phyloP scores from a whole-genome alignment of 2,329 filamentous ascomycete species.

The Aspergillus oerlinghausenensis region DNA sequence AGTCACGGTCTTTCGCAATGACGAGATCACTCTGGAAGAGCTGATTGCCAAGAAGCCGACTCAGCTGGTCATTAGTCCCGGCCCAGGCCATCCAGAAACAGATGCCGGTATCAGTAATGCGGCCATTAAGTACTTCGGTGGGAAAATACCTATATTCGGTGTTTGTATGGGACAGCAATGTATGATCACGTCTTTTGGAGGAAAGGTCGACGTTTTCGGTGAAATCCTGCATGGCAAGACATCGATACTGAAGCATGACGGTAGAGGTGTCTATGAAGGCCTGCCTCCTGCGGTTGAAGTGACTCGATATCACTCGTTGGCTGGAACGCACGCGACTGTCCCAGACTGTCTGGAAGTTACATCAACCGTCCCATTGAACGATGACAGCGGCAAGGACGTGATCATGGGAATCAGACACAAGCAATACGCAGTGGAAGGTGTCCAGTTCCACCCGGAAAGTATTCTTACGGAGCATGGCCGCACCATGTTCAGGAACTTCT shows the following conservation, averaged over 20 bases:
- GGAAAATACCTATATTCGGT: constrained; percentile 93
- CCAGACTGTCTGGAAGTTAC: constrained; percentile 83
- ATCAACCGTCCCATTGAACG: constrained; percentile 74
- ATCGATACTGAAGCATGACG: constrained; percentile 81
- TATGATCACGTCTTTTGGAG: constrained; percentile 90
- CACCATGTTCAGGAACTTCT: constrained; percentile 86
- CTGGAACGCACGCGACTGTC: constrained; percentile 82
- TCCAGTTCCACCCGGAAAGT: constrained; percentile 97
- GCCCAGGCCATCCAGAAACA: constrained; percentile 83
- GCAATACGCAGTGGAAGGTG: constrained; percentile 83
- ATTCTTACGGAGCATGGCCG: constrained; percentile 88
- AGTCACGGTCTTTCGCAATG: constrained; percentile 87
- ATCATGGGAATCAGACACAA: constrained; percentile 98
- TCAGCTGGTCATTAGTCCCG: constrained; percentile 90
- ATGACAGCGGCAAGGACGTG: constrained; percentile 70
- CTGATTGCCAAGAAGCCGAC: constrained; percentile 80
- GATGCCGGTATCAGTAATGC: constrained; percentile 93
- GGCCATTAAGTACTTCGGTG: constrained; percentile 84
- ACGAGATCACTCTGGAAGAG: constrained; percentile 81
- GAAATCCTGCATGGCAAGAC: constrained; percentile 98
- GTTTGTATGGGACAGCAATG: constrained; percentile 99
- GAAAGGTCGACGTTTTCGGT: constrained; percentile 83
- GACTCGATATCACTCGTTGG: constrained; percentile 93
- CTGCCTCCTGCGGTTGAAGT: constrained; percentile 77
- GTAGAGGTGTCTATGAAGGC: constrained; percentile 84